These are phyloP conservation scores for Aureobasidium melanogenum DNA, from an alignment of 2,329 filamentous ascomycete species.

Conservation along the genomic window DNA sequence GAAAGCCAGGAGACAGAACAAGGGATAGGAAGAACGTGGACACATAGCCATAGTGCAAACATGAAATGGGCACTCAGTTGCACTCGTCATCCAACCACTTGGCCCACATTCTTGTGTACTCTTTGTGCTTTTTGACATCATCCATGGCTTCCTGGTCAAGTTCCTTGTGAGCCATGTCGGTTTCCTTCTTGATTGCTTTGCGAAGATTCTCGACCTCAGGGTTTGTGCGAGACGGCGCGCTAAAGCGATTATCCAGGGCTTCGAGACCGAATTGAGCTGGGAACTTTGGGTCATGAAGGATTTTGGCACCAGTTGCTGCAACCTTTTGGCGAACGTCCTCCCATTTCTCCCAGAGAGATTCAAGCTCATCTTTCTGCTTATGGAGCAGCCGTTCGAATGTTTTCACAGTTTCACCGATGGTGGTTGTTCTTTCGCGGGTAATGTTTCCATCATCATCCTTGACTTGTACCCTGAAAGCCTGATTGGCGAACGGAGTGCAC, in stretches of 20 bases:
- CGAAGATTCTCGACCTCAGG: background rate
- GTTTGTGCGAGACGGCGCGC: background rate
- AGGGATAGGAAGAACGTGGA: background rate
- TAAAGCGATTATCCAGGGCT: background rate
- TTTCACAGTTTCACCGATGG: slow-evolving; percentile 14
- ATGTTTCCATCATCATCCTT: slow-evolving; percentile 9
- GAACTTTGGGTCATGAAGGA: slow-evolving; percentile 1
- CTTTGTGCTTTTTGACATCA: background rate
- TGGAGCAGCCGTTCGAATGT: slow-evolving; percentile 8
- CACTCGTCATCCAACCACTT: background rate
- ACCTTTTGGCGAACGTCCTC: slow-evolving; percentile 1
- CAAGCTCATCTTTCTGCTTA: background rate
- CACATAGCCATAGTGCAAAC: too few species aligned
- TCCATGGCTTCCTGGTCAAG: background rate
- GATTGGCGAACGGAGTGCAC: slow-evolving; percentile 17
- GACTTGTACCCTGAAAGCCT: slow-evolving; percentile 14
- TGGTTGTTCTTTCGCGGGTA: background rate
- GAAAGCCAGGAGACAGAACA: background rate
- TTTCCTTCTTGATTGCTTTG: background rate
- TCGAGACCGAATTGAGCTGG: slow-evolving; percentile 9
- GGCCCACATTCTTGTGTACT: background rate
- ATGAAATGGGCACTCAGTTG: too few species aligned
- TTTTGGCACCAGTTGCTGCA: background rate
- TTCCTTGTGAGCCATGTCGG: background rate
- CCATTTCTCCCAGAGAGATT: slow-evolving; percentile 3